These are phyloP conservation scores for Trichoderma koningii DNA, from an alignment of 2,329 filamentous ascomycete genomes.

Conservation along the genomic window DNA sequence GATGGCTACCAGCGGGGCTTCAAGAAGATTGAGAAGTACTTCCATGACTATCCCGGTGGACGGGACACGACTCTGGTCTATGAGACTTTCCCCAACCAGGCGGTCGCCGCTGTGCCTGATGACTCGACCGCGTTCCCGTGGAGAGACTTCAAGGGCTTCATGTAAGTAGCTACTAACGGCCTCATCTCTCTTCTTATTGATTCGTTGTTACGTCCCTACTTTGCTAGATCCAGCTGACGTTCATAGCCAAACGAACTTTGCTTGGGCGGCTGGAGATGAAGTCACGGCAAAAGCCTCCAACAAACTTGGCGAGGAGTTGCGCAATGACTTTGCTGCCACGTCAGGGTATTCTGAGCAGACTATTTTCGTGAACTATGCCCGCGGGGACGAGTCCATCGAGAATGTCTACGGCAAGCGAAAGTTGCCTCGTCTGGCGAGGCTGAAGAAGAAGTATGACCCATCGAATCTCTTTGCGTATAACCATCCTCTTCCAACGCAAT, in stretches of 20 bases:
- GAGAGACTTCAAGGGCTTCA: constrained; percentile 16
- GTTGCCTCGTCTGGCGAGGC: neutral
- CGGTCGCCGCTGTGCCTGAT: constrained; percentile 4
- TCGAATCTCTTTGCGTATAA: constrained; percentile 9
- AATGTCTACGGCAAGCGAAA: constrained; percentile 4
- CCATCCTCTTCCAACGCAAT: neutral
- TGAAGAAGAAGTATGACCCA: constrained; percentile 5
- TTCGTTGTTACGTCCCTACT: no score
- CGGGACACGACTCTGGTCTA: neutral
- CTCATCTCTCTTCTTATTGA: no score
- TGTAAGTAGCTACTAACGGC: no score
- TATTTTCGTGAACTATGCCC: constrained; percentile 18
- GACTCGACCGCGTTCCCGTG: neutral
- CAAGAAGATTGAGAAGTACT: constrained; percentile 2
- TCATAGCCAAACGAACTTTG: constrained; percentile 4
- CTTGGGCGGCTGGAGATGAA: neutral
- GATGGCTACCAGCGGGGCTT: constrained; percentile 12
- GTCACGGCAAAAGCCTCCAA: neutral
- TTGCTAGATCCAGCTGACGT: no score
- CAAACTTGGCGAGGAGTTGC: constrained; percentile 1
- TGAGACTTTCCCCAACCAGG: constrained; percentile 15
- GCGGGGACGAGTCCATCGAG: constrained; percentile 14
- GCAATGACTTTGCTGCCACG: neutral
- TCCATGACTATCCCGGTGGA: constrained; percentile 1
- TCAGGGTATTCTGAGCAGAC: constrained; percentile 6